These are phyloP conservation scores for Tricholoma bakamatsutake DNA, from an alignment of 768 basidiomycete species.

Conservation along the genomic window DNA sequence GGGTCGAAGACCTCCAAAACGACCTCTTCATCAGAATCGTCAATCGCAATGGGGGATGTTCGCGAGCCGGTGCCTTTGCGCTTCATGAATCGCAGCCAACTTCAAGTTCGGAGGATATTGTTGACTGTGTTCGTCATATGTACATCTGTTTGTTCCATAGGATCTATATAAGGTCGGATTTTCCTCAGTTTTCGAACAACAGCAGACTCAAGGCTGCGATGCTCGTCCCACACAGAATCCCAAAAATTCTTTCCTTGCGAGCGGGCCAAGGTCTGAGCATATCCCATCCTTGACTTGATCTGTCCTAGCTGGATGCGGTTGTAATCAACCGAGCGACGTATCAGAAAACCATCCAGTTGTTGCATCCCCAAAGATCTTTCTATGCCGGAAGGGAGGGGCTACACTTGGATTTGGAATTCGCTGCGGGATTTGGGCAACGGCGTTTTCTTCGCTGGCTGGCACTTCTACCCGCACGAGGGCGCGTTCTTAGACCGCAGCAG, in stretches of 20 bases:
- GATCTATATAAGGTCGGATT: neutral
- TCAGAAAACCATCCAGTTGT: conserved; percentile 50
- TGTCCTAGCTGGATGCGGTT: conserved; percentile 58
- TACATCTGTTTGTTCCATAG: neutral
- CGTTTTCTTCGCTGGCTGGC: conserved; percentile 1
- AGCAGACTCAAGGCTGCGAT: conserved; percentile 56
- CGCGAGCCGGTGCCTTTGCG: conserved; percentile 26
- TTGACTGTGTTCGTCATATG: neutral
- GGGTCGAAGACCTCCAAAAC: conserved; percentile 21
- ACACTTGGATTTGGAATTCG: conserved; percentile 46
- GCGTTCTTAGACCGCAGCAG: neutral
- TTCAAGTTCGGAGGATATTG: no score
- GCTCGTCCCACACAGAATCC: conserved; percentile 54
- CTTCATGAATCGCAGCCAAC: conserved; percentile 6
- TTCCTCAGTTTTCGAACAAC: conserved; percentile 4
- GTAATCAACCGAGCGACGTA: conserved; percentile 55
- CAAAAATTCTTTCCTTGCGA: conserved; percentile 37
- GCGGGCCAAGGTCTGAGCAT: conserved; percentile 84
- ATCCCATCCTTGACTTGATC: conserved; percentile 50
- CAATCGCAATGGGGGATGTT: conserved; percentile 31
- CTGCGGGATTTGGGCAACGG: conserved; percentile 47
- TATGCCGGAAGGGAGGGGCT: conserved; percentile 28
- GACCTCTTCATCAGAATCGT: conserved; percentile 38
- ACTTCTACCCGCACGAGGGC: conserved; percentile 3
- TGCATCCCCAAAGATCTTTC: conserved; percentile 36